Base-by-base conservation (phyloP, 2,329 filamentous ascomycete genomes). In the Anisogramma anomala region DNA sequence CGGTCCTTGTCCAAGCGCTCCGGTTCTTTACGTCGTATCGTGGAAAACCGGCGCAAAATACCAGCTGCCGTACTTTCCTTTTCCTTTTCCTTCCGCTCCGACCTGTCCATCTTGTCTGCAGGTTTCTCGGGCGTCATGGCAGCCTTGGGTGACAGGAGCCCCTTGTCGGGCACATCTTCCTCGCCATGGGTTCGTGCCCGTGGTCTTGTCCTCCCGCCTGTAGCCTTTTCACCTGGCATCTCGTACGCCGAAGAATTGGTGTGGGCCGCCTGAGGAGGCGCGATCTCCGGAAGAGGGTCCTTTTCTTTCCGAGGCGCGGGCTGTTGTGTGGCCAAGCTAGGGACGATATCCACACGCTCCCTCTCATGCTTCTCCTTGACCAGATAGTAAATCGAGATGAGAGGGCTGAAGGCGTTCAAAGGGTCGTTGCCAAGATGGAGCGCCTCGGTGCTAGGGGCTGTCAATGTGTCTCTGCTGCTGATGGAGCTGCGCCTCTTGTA, bases 281-380 rank as follows among this genome's bases (percentile, higher is more conserved):
- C 69, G 20, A 95, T 75, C 50, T 91, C 84, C 1, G 84, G 81
- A 48, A 91, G 66, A 0, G 62, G 54, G 7, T 65, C 62, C 38
- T 67, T 62, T 20, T 68, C 65, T 48, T 62, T 65, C 1, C 55
- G 53, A 2, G 25, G 25, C 1, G 30, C 34, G 13, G 45, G 34
- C n/a, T 47, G 45, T 27, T 43, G 42, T 10, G 55, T 26, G 6
- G 60, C 49, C 33, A 59, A 57, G 8, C 55, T 45, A 67, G 18
- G 77, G 64, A 32, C 67, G 18, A 65, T 45, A 26, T 68, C 62
- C 20, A 55, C 49, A 39, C 66, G 66, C 53, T 96, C 88, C 26
- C 85, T 78, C 36, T 93, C 85, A 49, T 86, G 77, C 64, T 96
- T 96, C 65, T 98, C 91, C 51, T 78, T 81, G n/a, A 94, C 91